Conservation (phyloP, 108 stramenopile species). For the Epithemia pelagica region DNA sequence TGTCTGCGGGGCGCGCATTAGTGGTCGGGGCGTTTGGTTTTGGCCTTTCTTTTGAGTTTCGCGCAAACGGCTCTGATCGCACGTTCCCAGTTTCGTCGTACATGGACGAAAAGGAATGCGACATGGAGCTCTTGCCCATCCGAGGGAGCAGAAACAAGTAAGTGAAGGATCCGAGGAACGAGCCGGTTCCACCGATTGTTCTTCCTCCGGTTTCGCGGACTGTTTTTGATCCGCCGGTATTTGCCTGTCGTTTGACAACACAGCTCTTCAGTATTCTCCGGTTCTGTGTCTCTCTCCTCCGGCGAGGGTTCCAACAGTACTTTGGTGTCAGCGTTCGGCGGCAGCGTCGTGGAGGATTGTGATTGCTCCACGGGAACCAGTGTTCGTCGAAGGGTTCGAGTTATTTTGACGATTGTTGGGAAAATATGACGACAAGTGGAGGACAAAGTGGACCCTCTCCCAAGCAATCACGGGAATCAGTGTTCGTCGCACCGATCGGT, state of each 20-base stretch:
- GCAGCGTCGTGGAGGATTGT: not conserved
- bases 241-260: conserved; percentile 3
- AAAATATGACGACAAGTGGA: too few species aligned
- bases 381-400: too few species aligned
- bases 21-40: too few species aligned
- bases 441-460: too few species aligned
- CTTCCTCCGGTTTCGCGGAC: too few species aligned
- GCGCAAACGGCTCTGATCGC: not conserved
- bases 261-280: not conserved
- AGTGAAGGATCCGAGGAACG: not conserved
- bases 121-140: conserved; percentile 7
- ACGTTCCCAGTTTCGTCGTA: not conserved
- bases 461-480: too few species aligned
- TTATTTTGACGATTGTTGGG: too few species aligned
- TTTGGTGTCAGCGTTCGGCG: not conserved
- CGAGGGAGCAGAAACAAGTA: not conserved
- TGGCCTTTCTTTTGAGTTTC: not conserved
- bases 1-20: too few species aligned
- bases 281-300: not conserved
- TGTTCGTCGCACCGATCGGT: too few species aligned
- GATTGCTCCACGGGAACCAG: not conserved
- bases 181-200: not conserved
- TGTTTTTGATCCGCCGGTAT: not conserved
- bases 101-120: not conserved
- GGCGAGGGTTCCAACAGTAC: not conserved